Evolutionary conservation across 176 grass and related monocot species (phyloP).

Genomic region (Oropetium thomaeum): DNA sequence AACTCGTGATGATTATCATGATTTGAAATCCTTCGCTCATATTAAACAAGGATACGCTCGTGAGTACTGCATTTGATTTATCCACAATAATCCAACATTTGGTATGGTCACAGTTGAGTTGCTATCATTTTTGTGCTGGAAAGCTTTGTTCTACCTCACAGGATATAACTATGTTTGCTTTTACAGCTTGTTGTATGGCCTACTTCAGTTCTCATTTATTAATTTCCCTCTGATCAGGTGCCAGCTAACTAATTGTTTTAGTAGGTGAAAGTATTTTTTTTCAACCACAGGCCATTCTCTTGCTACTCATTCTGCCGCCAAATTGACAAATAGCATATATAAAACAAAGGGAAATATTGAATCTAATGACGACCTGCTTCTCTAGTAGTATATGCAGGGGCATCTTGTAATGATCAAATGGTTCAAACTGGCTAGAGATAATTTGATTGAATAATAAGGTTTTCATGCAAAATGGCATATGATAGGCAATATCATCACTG

Average conservation of each 20-base stretch:
- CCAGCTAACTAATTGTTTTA: background rate
- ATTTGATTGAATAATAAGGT: constrained; percentile 34
- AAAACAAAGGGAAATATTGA: background rate
- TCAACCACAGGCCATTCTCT: background rate
- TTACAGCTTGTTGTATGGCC: constrained; percentile 32
- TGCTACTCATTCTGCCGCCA: background rate
- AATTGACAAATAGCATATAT: background rate
- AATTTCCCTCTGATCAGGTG: background rate
- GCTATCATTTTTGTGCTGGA: constrained; percentile 2
- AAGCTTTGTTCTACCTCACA: constrained; percentile 22
- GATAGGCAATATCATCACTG: constrained; percentile 30
- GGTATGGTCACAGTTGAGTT: background rate
- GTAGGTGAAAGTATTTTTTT: background rate
- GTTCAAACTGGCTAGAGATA: constrained; percentile 28
- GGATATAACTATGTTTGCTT: constrained; percentile 16
- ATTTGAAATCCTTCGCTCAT: background rate
- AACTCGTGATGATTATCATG: background rate
- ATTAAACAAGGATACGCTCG: background rate
- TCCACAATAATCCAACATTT: background rate
- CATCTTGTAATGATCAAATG: background rate
- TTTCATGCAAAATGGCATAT: constrained; percentile 25
- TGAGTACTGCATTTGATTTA: constrained; percentile 25
- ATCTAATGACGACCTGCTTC: background rate
- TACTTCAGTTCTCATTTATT: no score
- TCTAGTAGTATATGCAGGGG: background rate